Evolutionary conservation across 192 early-diverging fungal species (phyloP), one percentile per base, ranked within the genome.

Genomic region (Umbelopsis ramanniana): DNA sequence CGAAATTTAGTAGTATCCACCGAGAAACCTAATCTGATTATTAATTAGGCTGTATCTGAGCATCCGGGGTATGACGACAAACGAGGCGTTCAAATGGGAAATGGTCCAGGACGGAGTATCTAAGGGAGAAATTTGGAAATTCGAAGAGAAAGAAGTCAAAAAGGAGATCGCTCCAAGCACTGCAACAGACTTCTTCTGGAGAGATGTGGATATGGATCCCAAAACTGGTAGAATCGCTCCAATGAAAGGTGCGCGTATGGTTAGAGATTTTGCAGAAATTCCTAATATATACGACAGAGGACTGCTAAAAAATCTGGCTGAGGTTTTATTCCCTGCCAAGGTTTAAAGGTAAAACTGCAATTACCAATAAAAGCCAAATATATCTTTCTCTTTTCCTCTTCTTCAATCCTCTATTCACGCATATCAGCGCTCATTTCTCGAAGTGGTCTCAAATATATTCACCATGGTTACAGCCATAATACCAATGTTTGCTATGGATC

Each of bases 11-110:
- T 1, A 12, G 6, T 12, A 11, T 12, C 8, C 11, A 43, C 6
- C 2, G 9, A 26, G 22, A 26, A 17, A 5, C 26, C 24, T 53
- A 45, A 66, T 14, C 43, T 14, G 70, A 48, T 66, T 73, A 33
- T 17, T 71, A 35, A 14, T 29, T 71, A 79, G 77, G 68, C 24
- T 87, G 2, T 82, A 83, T 73, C 70, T 87, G 48, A 70, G 81
- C 22, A 74, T 73, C 3, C 73, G 74, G 8, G 84, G 84, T 35
- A 75, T 84, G 22, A 87, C 86, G 15, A 81, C 86, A 2, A 87
- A 87, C 52, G 86, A 87, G 46, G 75, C 84, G 6, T 85, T 85
- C 70, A 87, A 87, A 73, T 85, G 86, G 86, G 84, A 85, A 48
- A 72, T 79, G 17, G 54, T 87, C 23, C 80, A 85, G n/a, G 86